Evolutionary conservation across 768 basidiomycete genomes (phyloP), one percentile per base, ranked within the genome.

Genomic region (Lentinula lateritia): DNA sequence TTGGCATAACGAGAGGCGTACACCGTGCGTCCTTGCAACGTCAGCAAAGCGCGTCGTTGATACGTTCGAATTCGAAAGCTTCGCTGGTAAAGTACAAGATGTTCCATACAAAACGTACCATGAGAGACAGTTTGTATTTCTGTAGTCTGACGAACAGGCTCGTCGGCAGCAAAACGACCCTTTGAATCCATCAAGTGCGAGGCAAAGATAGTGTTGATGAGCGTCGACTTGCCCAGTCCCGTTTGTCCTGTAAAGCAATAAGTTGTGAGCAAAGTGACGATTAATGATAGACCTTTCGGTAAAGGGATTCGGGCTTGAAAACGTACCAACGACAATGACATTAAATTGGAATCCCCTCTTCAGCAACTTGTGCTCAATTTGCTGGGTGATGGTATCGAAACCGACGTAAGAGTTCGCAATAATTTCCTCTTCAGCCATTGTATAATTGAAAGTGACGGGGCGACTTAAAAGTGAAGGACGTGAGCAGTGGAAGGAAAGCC

Each of bases 281-380:
- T 35, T 15, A 16, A 32, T n/a, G 3, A n/a, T 13, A 52, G 50
- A 16, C 46, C 6, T 36, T 15, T 34, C 43, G 16, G 18, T 15
- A 9, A 28, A 32, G 18, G 18, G 28, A 54, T 39, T 54, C n/a
- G 9, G 5, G 20, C 15, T 23, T 20, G 53, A 23, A 28, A 43
- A 84, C 89, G 69, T 66, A 95, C 95, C 96, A 68, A 90, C 96
- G 64, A 93, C 90, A 71, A 98, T 98, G 63, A 97, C 91, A 71
- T 98, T 98, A 86, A 98, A 98, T 81, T 98, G 93, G 83, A 98
- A 98, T 63, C 96, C 96, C 65, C 96, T 88, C 80, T 98, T 98
- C 79, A 98, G 85, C 66, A 98, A 89, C 84, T 98, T 98, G 84
- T 95, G 92, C 82, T 99, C 96, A 68, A 98, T 98, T 77, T 98